Percentiles rank a stretch among this genome's conserved stretches.
Evolutionary conservation across 2,329 filamentous ascomycete genomes (phyloP).

Genomic region (Seiridium unicorne): DNA sequence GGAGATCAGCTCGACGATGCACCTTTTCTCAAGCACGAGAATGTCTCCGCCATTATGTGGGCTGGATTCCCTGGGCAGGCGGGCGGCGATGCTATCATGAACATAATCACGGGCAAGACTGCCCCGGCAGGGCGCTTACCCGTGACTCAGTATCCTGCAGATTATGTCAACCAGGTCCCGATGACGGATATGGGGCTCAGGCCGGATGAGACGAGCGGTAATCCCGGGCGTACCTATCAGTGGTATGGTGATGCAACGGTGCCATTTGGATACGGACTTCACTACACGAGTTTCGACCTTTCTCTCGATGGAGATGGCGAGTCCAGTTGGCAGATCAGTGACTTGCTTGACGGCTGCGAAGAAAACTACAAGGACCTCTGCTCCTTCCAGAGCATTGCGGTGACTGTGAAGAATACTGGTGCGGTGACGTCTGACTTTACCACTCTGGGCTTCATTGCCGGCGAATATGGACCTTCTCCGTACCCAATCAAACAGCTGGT

Average conservation of each 20-base stretch:
- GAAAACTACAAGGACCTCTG: constrained; percentile 33
- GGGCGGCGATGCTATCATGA: constrained; percentile 47
- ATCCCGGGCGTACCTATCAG: constrained; percentile 46
- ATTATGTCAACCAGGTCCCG: constrained; percentile 40
- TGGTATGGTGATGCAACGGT: constrained; percentile 45
- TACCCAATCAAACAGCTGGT: constrained; percentile 44
- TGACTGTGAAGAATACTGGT: constrained; percentile 40
- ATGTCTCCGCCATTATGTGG: constrained; percentile 47
- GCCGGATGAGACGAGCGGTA: constrained; percentile 31
- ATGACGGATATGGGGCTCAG: constrained; percentile 50
- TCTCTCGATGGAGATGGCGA: constrained; percentile 5
- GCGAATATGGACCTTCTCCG: constrained; percentile 36
- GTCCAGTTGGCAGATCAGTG: constrained; percentile 26
- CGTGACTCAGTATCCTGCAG: constrained; percentile 45
- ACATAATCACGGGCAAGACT: constrained; percentile 43
- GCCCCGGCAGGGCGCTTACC: constrained; percentile 46
- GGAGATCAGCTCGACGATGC: constrained; percentile 45
- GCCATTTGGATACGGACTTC: constrained; percentile 44
- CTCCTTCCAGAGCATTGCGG: constrained; percentile 33
- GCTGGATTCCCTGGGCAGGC: constrained; percentile 51
- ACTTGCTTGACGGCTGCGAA: constrained; percentile 29
- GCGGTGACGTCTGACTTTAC: constrained; percentile 40
- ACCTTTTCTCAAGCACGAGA: constrained; percentile 38
- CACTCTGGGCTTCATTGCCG: constrained; percentile 39
- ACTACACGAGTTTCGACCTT: constrained; percentile 43